phyloP scores from a whole-genome alignment of 2,329 filamentous ascomycete species.

The Epichloe festucae region DNA sequence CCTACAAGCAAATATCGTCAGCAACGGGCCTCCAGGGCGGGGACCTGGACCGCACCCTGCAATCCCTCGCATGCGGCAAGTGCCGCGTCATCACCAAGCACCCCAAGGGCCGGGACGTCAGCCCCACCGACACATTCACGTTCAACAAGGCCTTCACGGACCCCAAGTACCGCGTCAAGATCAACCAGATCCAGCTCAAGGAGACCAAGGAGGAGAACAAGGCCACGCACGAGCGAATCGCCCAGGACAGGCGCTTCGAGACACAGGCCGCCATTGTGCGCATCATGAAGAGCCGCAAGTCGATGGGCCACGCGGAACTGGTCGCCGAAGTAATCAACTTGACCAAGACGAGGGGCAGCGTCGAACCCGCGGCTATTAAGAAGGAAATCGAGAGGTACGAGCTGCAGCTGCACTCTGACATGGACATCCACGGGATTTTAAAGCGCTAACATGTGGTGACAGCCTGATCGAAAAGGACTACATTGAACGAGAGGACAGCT shows the following conservation, averaged over 20 bases:
- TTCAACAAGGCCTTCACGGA: conserved; percentile 69
- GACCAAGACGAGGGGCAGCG: conserved; percentile 78
- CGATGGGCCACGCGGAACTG: conserved; percentile 72
- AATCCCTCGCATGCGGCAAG: conserved; percentile 88
- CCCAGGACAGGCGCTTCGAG: conserved; percentile 84
- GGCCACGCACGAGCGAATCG: conserved; percentile 81
- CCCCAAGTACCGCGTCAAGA: conserved; percentile 83
- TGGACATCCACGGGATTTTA: no score
- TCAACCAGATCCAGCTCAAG: conserved; percentile 96
- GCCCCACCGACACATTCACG: conserved; percentile 65
- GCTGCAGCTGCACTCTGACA: conserved; percentile 27
- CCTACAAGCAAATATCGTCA: conserved; percentile 62
- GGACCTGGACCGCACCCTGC: conserved; percentile 80
- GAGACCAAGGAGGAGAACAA: conserved; percentile 94
- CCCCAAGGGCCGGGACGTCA: conserved; percentile 73
- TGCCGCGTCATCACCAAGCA: conserved; percentile 72
- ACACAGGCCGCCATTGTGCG: conserved; percentile 93
- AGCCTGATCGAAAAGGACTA: conserved; percentile 91
- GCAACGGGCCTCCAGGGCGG: conserved; percentile 61
- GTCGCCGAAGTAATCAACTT: conserved; percentile 86
- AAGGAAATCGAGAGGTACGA: conserved; percentile 82
- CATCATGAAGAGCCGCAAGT: conserved; percentile 92
- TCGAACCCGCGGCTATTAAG: conserved; percentile 85
- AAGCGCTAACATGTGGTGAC: not conserved
- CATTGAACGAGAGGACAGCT: conserved; percentile 63